A percentile compares a stretch with the other conserved stretches of the same genome.
phyloP scores from a whole-genome alignment of 2,329 filamentous ascomycete genomes.

The Talaromyces sp. region DNA sequence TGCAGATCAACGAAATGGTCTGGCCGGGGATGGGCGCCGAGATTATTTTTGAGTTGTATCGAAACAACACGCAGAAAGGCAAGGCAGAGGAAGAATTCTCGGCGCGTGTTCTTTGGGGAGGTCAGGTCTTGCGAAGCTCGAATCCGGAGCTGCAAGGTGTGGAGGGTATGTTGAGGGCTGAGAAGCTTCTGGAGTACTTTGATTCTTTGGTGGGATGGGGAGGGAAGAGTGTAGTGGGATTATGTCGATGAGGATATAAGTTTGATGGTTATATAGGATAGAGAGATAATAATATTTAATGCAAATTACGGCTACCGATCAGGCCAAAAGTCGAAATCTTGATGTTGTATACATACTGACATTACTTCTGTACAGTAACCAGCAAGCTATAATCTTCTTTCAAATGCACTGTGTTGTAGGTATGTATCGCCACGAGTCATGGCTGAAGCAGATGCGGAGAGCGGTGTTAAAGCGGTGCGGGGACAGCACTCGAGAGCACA shows the following conservation, averaged over 20 bases:
- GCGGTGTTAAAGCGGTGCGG: neutral
- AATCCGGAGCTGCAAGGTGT: slow-evolving; percentile 62
- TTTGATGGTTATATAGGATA: neutral
- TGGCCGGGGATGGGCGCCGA: slow-evolving; percentile 82
- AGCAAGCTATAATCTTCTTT: no score
- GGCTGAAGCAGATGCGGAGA: neutral
- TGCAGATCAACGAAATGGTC: slow-evolving; percentile 71
- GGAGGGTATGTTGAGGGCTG: slow-evolving; percentile 46
- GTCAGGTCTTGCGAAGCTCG: slow-evolving; percentile 60
- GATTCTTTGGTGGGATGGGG: slow-evolving; percentile 60
- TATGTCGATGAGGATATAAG: neutral
- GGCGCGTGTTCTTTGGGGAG: slow-evolving; percentile 66
- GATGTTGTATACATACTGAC: no score
- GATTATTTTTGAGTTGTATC: slow-evolving; percentile 69
- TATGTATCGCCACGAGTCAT: neutral
- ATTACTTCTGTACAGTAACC: no score
- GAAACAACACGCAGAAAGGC: slow-evolving; percentile 22
- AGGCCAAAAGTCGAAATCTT: no score
- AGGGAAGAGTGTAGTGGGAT: slow-evolving; percentile 23
- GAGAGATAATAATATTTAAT: neutral
- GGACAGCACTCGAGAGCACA: neutral
- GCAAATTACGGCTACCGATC: no score
- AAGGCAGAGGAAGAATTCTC: slow-evolving; percentile 35
- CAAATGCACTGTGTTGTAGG: no score
- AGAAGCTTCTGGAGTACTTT: slow-evolving; percentile 62